Conservation (phyloP, 305 asterid species). For the Rubia tinctorum region DNA sequence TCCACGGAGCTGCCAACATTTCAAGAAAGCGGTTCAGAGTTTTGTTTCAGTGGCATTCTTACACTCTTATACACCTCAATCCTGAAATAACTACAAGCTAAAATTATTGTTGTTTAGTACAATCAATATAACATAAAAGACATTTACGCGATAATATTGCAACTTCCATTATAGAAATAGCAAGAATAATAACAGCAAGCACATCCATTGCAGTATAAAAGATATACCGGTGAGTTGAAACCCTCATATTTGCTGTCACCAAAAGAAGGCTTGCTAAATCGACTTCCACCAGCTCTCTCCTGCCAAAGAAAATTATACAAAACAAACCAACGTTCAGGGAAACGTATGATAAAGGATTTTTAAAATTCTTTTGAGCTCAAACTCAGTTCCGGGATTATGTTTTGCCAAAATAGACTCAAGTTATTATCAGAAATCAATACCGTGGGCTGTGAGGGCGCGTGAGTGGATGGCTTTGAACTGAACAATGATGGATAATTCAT, state of each 20-base stretch:
- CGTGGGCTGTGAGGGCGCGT: slow-evolving; percentile 65
- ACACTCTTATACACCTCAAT: background rate
- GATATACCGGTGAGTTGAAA: slow-evolving; percentile 66
- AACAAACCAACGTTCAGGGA: slow-evolving; percentile 1
- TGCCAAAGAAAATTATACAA: slow-evolving; percentile 37
- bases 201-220: slow-evolving; percentile 18
- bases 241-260: slow-evolving; percentile 49
- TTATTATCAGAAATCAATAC: slow-evolving; percentile 31
- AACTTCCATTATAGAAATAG: background rate
- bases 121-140: background rate
- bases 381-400: background rate
- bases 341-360: background rate
- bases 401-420: background rate
- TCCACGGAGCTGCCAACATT: background rate
- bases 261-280: slow-evolving; percentile 42
- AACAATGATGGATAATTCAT: slow-evolving; percentile 96
- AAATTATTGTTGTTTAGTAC: background rate
- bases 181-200: background rate
- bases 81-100: background rate
- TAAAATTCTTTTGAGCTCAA: background rate
- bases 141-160: background rate
- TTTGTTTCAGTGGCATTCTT: background rate
- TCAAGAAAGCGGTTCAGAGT: background rate
- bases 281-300: slow-evolving; percentile 71
- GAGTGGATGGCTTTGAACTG: slow-evolving; percentile 83